These are phyloP conservation scores for Barbarea vulgaris DNA, from an alignment of 345 rosid species.

Conservation along the genomic window DNA sequence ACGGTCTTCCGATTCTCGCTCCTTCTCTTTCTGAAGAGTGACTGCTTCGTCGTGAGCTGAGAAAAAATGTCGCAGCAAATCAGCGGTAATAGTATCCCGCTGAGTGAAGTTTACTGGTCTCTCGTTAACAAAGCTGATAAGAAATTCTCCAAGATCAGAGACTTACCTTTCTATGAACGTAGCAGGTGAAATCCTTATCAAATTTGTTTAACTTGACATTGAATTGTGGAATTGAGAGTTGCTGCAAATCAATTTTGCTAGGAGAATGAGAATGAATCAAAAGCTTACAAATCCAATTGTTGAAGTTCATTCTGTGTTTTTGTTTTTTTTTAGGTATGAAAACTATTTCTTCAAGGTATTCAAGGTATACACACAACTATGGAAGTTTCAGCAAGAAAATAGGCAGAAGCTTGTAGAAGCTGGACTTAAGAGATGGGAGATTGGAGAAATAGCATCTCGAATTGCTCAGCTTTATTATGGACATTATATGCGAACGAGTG, in stretches of 20 bases:
- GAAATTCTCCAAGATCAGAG: constrained; percentile 97
- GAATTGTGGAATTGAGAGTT: constrained; percentile 4
- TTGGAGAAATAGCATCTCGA: constrained; percentile 93
- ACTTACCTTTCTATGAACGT: constrained; percentile 93
- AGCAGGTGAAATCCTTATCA: constrained; percentile 54
- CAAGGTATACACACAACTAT: constrained; percentile 92
- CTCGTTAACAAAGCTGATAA: constrained; percentile 94
- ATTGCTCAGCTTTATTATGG: constrained; percentile 95
- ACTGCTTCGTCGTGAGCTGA: neutral
- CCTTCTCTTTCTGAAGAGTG: neutral
- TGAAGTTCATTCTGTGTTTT: constrained; percentile 18
- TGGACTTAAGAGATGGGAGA: constrained; percentile 97
- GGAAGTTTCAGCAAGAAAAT: constrained; percentile 98
- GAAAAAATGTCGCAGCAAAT: constrained; percentile 57
- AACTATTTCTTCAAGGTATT: constrained; percentile 93
- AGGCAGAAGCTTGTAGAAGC: constrained; percentile 87
- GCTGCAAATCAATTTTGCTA: neutral
- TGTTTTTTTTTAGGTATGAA: constrained; percentile 68
- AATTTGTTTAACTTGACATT: neutral
- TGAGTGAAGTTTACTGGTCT: constrained; percentile 89
- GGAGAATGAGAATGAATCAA: neutral
- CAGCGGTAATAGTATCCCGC: constrained; percentile 56
- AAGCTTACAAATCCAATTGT: neutral
- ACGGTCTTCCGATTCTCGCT: neutral
- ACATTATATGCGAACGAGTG: constrained; percentile 92